Evolutionary conservation across 768 basidiomycete genomes (phyloP).

Genomic region (Suillus weaverae): DNA sequence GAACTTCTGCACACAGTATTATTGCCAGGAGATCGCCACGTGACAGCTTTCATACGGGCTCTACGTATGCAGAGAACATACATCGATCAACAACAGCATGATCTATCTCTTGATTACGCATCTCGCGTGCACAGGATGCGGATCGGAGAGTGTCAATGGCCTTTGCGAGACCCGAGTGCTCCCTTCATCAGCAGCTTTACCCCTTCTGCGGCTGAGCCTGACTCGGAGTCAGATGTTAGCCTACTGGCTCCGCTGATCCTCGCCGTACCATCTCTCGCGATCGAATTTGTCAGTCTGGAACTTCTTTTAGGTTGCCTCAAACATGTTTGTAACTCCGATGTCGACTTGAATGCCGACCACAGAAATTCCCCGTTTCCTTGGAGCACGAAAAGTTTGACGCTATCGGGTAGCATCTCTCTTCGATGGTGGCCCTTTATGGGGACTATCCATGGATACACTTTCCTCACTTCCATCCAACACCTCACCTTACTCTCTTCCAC

Average conservation of each 20-base stretch:
- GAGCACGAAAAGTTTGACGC: conserved; percentile 24
- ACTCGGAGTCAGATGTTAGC: conserved; percentile 17
- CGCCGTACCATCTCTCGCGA: conserved; percentile 25
- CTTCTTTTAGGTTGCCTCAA: conserved; percentile 37
- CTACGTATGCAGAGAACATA: conserved; percentile 28
- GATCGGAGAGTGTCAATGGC: conserved; percentile 32
- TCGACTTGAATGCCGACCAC: background rate
- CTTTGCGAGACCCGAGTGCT: conserved; percentile 12
- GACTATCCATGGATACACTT: conserved; percentile 30
- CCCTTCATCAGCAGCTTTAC: background rate
- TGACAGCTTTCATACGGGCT: conserved; percentile 31
- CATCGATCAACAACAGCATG: conserved; percentile 10
- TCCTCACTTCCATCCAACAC: conserved; percentile 37
- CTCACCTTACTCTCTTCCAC: conserved; percentile 27
- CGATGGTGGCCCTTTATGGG: conserved; percentile 36
- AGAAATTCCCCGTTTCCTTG: conserved; percentile 28
- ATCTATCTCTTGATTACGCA: conserved; percentile 34
- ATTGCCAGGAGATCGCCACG: conserved; percentile 18
- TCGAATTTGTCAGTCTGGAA: conserved; percentile 33
- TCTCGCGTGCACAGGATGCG: conserved; percentile 35
- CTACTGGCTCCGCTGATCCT: conserved; percentile 14
- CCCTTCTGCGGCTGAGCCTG: background rate
- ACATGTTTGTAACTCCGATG: background rate
- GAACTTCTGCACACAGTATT: conserved; percentile 40
- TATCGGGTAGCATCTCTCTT: conserved; percentile 29